A percentile compares a stretch with the other conserved stretches of the same genome.
phyloP scores from a whole-genome alignment of 2,329 filamentous ascomycete genomes.

The Exophiala alcalophila region DNA sequence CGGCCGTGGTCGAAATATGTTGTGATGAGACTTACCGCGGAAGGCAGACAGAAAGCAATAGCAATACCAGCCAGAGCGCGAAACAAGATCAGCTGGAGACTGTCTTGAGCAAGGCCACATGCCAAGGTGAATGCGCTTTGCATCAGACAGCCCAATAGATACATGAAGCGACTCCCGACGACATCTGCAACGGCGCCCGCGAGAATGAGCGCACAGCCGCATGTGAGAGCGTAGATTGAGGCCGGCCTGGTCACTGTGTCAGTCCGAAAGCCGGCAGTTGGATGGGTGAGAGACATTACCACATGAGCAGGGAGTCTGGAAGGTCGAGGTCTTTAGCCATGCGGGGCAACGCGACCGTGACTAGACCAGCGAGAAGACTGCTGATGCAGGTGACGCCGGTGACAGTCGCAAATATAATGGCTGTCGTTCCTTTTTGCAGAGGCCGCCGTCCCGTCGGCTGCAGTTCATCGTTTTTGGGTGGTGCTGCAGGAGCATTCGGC shows the following conservation, averaged over 20 bases:
- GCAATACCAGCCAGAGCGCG: conserved; percentile 48
- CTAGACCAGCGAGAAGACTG: conserved; percentile 26
- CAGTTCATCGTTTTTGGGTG: background rate
- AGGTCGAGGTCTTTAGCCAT: conserved; percentile 30
- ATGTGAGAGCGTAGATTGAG: conserved; percentile 42
- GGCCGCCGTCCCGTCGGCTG: background rate
- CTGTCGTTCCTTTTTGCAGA: conserved; percentile 12
- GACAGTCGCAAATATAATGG: conserved; percentile 18
- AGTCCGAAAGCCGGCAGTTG: background rate
- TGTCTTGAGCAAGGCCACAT: conserved; percentile 42
- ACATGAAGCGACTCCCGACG: conserved; percentile 48
- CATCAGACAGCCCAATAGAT: conserved; percentile 47
- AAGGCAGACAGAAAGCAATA: conserved; percentile 49
- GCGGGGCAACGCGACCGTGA: conserved; percentile 30
- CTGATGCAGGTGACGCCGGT: conserved; percentile 23
- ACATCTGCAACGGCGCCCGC: conserved; percentile 53
- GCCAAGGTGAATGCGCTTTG: conserved; percentile 46
- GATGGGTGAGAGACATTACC: conserved; percentile 18
- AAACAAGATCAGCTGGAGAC: conserved; percentile 47
- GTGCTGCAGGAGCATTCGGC: background rate
- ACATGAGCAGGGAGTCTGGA: conserved; percentile 29
- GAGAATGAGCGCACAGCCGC: conserved; percentile 50
- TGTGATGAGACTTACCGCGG: conserved; percentile 51
- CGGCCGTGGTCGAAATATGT: conserved; percentile 47
- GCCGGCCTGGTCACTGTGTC: conserved; percentile 31